Percentiles rank a stretch among this genome's conserved stretches.
Evolutionary conservation across 768 basidiomycete genomes (phyloP).

Genomic region (Mrakia hoshinonis): DNA sequence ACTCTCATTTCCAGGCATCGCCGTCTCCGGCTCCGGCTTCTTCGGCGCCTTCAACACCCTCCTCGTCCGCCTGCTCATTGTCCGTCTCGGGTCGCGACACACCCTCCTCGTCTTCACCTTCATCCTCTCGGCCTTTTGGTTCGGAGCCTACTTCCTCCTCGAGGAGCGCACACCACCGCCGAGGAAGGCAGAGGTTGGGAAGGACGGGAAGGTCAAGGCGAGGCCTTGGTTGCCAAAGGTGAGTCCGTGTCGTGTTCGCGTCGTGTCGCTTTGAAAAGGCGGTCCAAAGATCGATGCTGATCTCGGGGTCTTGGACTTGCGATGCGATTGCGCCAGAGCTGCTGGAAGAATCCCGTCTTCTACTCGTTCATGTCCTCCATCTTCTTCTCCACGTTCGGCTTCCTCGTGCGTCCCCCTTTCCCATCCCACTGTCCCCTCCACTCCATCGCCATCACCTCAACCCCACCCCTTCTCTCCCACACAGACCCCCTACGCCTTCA

Average conservation of each 20-base stretch:
- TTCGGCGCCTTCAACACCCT: constrained; percentile 3
- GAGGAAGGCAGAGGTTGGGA: not conserved
- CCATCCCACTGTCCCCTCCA: not conserved
- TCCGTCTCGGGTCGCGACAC: constrained; percentile 2
- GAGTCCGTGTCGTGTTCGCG: not conserved
- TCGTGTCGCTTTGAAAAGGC: too few relatives aligned
- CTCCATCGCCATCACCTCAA: not conserved
- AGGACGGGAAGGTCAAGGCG: not conserved
- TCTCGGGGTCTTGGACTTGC: not conserved
- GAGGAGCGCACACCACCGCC: not conserved
- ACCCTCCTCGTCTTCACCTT: constrained; percentile 13
- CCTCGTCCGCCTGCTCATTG: constrained; percentile 18
- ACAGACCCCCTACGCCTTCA: constrained; percentile 12
- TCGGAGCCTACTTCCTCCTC: not conserved
- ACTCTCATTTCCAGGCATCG: constrained; percentile 1
- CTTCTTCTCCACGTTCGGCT: constrained; percentile 13
- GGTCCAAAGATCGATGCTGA: not conserved
- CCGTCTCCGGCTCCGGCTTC: constrained; percentile 15
- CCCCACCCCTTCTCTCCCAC: not conserved
- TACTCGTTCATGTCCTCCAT: constrained; percentile 11
- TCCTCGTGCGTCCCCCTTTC: not conserved
- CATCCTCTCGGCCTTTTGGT: constrained; percentile 4
- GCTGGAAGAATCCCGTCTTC: not conserved
- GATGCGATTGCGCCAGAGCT: too few relatives aligned
- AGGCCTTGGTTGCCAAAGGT: constrained; percentile 19